A percentile compares a stretch with the other conserved stretches of the same genome.
Evolutionary conservation across 2,329 filamentous ascomycete species (phyloP).

Genomic region (Aspergillus quadrilineatus): DNA sequence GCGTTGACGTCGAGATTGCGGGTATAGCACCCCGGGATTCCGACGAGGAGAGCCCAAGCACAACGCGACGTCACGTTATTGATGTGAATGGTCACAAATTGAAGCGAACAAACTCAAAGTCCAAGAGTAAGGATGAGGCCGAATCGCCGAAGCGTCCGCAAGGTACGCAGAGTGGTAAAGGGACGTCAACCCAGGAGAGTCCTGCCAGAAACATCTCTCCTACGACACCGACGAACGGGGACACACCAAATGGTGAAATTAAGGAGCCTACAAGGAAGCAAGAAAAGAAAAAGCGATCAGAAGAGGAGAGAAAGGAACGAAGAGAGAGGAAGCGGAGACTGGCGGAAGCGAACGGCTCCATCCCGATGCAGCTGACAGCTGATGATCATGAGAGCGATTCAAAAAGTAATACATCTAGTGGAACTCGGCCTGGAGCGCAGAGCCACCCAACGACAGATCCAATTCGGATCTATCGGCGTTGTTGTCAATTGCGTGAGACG

Average conservation of each 20-base stretch:
- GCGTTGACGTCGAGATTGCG: slow-evolving; percentile 95
- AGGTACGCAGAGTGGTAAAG: slow-evolving; percentile 54
- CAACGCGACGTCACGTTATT: slow-evolving; percentile 24
- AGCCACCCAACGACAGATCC: slow-evolving; percentile 83
- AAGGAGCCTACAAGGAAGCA: slow-evolving; percentile 68
- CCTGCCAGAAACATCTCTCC: slow-evolving; percentile 8
- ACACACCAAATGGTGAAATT: slow-evolving; percentile 27
- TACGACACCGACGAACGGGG: slow-evolving; percentile 26
- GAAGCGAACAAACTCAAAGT: slow-evolving; percentile 52
- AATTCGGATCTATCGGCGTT: slow-evolving; percentile 86
- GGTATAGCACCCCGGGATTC: slow-evolving; percentile 78
- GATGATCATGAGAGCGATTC: slow-evolving; percentile 63
- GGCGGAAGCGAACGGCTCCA: slow-evolving; percentile 81
- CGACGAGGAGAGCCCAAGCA: slow-evolving; percentile 44
- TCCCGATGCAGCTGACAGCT: slow-evolving; percentile 78
- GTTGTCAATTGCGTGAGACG: slow-evolving; percentile 90
- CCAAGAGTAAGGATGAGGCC: slow-evolving; percentile 70
- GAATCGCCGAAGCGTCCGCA: slow-evolving; percentile 69
- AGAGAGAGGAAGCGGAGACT: slow-evolving; percentile 84
- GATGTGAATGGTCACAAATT: slow-evolving; percentile 30
- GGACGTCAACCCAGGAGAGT: slow-evolving; percentile 45
- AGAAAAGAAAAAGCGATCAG: slow-evolving; percentile 93
- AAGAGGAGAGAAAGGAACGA: slow-evolving; percentile 86
- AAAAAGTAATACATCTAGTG: slow-evolving; percentile 32
- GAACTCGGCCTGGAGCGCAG: slow-evolving; percentile 53